Conservation (phyloP, 495 filamentous ascomycete species). For the Xylaria curta region DNA sequence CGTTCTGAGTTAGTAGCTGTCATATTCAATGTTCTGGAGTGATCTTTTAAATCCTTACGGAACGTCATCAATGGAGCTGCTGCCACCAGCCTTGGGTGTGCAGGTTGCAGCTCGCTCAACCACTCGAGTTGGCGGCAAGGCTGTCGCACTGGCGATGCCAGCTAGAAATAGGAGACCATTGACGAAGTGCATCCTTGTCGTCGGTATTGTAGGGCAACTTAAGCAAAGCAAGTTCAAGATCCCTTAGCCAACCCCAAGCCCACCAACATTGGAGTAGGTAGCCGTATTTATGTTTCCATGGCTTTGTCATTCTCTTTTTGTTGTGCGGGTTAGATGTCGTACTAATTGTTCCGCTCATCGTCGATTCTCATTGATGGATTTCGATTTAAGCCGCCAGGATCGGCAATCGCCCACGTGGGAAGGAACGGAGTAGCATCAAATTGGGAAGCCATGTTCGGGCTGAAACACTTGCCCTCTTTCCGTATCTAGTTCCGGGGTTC, state of each 20-base stretch:
- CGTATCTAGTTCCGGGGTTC: not conserved
- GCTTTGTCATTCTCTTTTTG: not conserved
- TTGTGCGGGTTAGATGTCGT: not conserved
- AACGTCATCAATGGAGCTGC: slow-evolving; percentile 43
- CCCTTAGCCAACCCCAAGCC: not conserved
- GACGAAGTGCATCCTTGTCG: not conserved
- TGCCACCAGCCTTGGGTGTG: slow-evolving; percentile 44
- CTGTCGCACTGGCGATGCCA: slow-evolving; percentile 4
- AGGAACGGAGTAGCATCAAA: slow-evolving; percentile 6
- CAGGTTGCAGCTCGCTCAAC: slow-evolving; percentile 39
- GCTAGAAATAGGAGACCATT: slow-evolving; percentile 3
- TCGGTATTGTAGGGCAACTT: not conserved
- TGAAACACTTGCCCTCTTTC: slow-evolving; percentile 15
- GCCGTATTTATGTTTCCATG: slow-evolving; percentile 4
- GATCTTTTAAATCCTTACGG: slow-evolving; percentile 26
- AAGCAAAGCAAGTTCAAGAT: not conserved
- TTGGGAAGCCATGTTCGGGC: slow-evolving; percentile 3
- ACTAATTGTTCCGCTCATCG: slow-evolving; percentile 39
- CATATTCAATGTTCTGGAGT: not conserved
- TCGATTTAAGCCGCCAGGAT: slow-evolving; percentile 20
- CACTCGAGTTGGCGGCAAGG: slow-evolving; percentile 15
- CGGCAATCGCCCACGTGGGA: not conserved
- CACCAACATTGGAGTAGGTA: not conserved
- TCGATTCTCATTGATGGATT: slow-evolving; percentile 18
- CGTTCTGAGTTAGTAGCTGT: not conserved